phyloP scores from a whole-genome alignment of 2,329 filamentous ascomycete species.

The Trichophyton equinum region DNA sequence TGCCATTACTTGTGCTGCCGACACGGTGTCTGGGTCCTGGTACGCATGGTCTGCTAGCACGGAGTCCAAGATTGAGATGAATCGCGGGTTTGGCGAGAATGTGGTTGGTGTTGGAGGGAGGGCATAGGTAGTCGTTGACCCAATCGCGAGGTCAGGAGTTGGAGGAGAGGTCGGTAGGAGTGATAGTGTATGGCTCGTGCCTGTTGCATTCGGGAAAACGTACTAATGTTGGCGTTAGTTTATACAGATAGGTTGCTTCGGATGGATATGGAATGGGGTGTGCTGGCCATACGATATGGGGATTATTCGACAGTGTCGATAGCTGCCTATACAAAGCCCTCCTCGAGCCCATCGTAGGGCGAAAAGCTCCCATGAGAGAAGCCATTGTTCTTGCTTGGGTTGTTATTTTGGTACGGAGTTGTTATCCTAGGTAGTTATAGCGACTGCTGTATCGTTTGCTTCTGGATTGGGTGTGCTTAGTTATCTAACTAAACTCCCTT shows the following conservation, averaged over 20 bases:
- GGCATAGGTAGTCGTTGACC: constrained; percentile 40
- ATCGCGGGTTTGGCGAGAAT: constrained; percentile 44
- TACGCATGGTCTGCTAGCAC: constrained; percentile 43
- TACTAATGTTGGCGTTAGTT: constrained; percentile 9
- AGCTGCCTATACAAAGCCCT: neutral
- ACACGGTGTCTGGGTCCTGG: constrained; percentile 44
- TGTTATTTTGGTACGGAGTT: too few species aligned
- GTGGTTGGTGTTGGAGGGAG: constrained; percentile 46
- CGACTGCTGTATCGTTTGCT: too few species aligned
- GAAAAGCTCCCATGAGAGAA: neutral
- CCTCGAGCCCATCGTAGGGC: neutral
- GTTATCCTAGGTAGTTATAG: too few species aligned
- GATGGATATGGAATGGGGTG: constrained; percentile 4
- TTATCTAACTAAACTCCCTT: too few species aligned
- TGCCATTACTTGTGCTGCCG: constrained; percentile 48
- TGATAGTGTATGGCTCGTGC: constrained; percentile 39
- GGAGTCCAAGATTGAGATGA: constrained; percentile 44
- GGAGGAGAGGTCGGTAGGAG: constrained; percentile 44
- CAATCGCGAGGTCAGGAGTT: constrained; percentile 42
- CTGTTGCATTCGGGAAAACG: constrained; percentile 28
- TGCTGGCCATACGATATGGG: constrained; percentile 9
- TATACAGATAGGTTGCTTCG: too few species aligned
- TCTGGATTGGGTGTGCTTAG: too few species aligned
- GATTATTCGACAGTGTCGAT: constrained; percentile 10
- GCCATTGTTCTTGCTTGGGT: neutral